Base-by-base conservation (phyloP, 2,329 filamentous ascomycete genomes). In the Calonectria crousiana region DNA sequence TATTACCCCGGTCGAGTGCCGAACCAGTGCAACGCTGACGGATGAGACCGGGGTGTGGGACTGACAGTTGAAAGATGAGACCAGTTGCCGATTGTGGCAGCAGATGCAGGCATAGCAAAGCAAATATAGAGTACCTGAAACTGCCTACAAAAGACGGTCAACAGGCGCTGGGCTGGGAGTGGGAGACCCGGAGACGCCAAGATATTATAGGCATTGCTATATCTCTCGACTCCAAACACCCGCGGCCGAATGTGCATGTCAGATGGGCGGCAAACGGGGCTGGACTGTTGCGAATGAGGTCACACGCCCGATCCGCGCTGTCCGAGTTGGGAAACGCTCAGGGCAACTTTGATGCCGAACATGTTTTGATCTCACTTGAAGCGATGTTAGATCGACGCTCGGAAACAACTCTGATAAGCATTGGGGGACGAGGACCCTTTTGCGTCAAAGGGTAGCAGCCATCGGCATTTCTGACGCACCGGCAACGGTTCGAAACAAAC, bases 401-500 rank as follows among this genome's bases (percentile, higher is more conserved):
- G 51, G 67, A 69, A 73, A 73, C 67, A 73, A 67, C 66, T 72
- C n/a, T 47, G 49, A 49, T 38, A 38, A 51, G 65, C 44, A 58
- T 58, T 65, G 41, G 20, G 71, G 67, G 34, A 65, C 32, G 58
- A 52, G 28, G 47, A 69, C 38, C 71, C 44, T 58, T 47, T 18
- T 66, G 71, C 51, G 49, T 69, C 71, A 73, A 44, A 73, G 52
- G 67, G 67, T 69, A 58, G 66, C 67, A 69, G 23, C 28, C 47
- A 69, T 73, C 66, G 66, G 71, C 30, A 58, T 47, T 52, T 69
- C 53, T 65, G 58, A 73, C 71, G 64, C 38, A 58, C 65, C 47
- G 71, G 56, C 49, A 51, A 49, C 71, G 47, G 58, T 28, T 66
- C 49, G 58, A 73, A 73, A 69, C 66, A 69, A 60, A 34, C 23